Base-by-base conservation (phyloP, 2,329 filamentous ascomycete species). In the Graphiopsis chlorocephala region DNA sequence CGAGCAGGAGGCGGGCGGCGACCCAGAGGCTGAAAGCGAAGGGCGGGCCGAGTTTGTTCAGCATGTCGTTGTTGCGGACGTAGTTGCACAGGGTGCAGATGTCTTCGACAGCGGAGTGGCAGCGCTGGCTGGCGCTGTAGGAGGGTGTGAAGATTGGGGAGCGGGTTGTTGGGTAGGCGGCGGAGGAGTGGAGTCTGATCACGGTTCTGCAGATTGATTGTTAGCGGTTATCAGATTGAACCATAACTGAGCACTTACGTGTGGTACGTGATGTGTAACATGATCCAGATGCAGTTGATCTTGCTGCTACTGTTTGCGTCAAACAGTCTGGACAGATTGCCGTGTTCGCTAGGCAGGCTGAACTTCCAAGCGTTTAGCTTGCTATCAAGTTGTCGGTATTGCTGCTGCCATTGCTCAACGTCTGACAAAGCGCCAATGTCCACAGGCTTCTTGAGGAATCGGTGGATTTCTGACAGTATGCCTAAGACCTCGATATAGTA, bases 21-120 rank as follows among this genome's bases (percentile, higher is more conserved):
- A 97, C 93, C 93, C 93, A 97, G 1, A 97, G 82, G 0, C 91
- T 93, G 74, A 97, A 97, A 3, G 93, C 93, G 75, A 97, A 97
- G 0, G 92, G 93, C 0, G 93, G 93, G 0, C 93, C 93, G 17
- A 97, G 86, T 75, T 93, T 93, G 58, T 87, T 84, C 23, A 97
- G 82, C 75, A 96, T 85, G 60, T 85, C 84, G 71, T 92, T 90
- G 66, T 86, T 86, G 29, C 90, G 85, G 14, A 96, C 92, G 72
- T 92, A 93, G 67, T 90, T 88, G 66, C 89, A 90, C 1, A 97
- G 83, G 0, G 89, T 87, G 42, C 90, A 87, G 65, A 97, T 92
- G 72, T 90, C 90, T 73, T 93, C 90, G 11, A 96, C 93, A 1
- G 93, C 93, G 3, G 86, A 85, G 66, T 93, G 87, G 72, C 93